Percentiles rank a stretch among this genome's conserved stretches.
These are phyloP conservation scores for Epichloe typhina DNA, from an alignment of 2,329 filamentous ascomycete genomes.

Conservation along the genomic window DNA sequence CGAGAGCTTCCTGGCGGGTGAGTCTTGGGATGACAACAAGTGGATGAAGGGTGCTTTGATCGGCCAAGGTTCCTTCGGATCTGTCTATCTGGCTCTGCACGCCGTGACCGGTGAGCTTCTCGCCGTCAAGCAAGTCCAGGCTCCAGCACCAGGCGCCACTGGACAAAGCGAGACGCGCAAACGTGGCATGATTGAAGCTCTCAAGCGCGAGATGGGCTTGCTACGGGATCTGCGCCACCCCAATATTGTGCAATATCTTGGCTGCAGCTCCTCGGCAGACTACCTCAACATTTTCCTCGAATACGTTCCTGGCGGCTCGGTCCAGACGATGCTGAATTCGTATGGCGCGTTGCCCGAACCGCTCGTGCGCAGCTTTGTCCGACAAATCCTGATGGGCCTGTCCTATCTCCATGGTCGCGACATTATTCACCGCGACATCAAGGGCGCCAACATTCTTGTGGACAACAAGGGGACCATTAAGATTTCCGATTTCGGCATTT, in stretches of 20 bases:
- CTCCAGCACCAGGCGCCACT: slow-evolving; percentile 64
- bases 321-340: slow-evolving; percentile 96
- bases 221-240: slow-evolving; percentile 87
- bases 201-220: slow-evolving; percentile 92
- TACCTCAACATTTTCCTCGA: slow-evolving; percentile 99
- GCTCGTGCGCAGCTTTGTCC: slow-evolving; percentile 88
- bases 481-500: slow-evolving; percentile 98
- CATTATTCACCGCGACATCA: slow-evolving; percentile 98
- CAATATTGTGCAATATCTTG: slow-evolving; percentile 97
- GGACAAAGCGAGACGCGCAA: slow-evolving; percentile 80
- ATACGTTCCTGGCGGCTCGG: slow-evolving; percentile 93
- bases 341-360: slow-evolving; percentile 92
- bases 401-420: slow-evolving; percentile 88
- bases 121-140: slow-evolving; percentile 95
- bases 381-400: slow-evolving; percentile 84
- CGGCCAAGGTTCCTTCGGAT: slow-evolving; percentile 91
- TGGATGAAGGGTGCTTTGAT: slow-evolving; percentile 99
- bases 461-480: slow-evolving; percentile 99
- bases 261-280: slow-evolving; percentile 80
- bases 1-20: slow-evolving; percentile 76
- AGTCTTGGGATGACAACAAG: slow-evolving; percentile 92
- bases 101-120: slow-evolving; percentile 94
- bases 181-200: slow-evolving; percentile 93
- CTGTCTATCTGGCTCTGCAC: slow-evolving; percentile 87
- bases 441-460: slow-evolving; percentile 95